phyloP scores from a whole-genome alignment of 2,329 filamentous ascomycete genomes.

The Phialemoniopsis sp. region DNA sequence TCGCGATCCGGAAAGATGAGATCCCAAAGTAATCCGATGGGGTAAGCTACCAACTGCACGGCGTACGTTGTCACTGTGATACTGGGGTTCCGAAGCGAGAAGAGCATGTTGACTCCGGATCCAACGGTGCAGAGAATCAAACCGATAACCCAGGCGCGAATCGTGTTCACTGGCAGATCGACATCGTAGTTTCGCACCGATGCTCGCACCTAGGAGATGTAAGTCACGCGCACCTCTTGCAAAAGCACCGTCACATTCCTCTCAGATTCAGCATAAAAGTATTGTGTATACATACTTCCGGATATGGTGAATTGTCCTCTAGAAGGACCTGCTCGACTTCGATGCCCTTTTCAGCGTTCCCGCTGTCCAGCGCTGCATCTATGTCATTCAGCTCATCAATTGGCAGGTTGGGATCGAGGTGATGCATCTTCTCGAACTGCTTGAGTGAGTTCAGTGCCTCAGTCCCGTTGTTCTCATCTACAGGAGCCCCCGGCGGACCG shows the following conservation, averaged over 20 bases:
- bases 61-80: constrained; percentile 58
- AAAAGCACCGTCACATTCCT: too few relatives aligned
- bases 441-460: constrained; percentile 43
- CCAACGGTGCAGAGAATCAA: constrained; percentile 53
- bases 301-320: constrained; percentile 64
- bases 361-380: constrained; percentile 49
- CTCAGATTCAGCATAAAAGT: too few relatives aligned
- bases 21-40: constrained; percentile 51
- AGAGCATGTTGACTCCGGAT: constrained; percentile 53
- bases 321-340: constrained; percentile 54
- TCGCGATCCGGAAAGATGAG: constrained; percentile 48
- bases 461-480: constrained; percentile 31
- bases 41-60: constrained; percentile 59
- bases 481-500: constrained; percentile 1
- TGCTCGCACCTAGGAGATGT: constrained; percentile 50
- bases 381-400: constrained; percentile 58
- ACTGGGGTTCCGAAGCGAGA: constrained; percentile 55
- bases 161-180: constrained; percentile 59
- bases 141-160: constrained; percentile 58
- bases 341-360: constrained; percentile 51
- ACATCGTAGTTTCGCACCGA: constrained; percentile 62
- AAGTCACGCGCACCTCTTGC: constrained; percentile 5
- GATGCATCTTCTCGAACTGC: constrained; percentile 56
- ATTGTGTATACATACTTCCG: constrained; percentile 45
- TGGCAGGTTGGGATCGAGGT: constrained; percentile 62